These are phyloP conservation scores for Bipolaris gigantea DNA, from an alignment of 2,329 filamentous ascomycete genomes.

Conservation along the genomic window DNA sequence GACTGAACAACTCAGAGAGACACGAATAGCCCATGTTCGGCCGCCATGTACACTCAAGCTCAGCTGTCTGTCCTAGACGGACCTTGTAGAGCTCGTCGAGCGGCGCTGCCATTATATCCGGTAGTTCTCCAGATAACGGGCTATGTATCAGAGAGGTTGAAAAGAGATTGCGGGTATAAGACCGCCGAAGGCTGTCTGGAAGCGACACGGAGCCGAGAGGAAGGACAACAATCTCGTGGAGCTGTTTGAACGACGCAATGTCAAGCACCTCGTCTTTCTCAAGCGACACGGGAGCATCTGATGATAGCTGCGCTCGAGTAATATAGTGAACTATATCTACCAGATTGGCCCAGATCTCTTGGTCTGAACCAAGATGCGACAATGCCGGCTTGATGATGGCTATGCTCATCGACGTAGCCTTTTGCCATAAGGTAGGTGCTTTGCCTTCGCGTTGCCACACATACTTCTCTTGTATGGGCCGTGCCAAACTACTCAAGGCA, in stretches of 20 bases:
- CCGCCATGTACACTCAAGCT: conserved; percentile 65
- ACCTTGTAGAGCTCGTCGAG: conserved; percentile 65
- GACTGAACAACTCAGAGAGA: conserved; percentile 67
- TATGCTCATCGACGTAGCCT: conserved; percentile 72
- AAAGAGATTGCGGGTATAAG: conserved; percentile 78
- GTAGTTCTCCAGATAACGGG: conserved; percentile 64
- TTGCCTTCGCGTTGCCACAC: conserved; percentile 72
- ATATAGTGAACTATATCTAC: conserved; percentile 44
- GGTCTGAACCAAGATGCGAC: conserved; percentile 44
- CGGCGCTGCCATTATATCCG: conserved; percentile 53
- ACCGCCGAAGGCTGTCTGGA: conserved; percentile 65
- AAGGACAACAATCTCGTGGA: conserved; percentile 74
- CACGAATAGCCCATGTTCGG: conserved; percentile 77
- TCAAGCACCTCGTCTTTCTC: conserved; percentile 78
- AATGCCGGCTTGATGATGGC: conserved; percentile 69
- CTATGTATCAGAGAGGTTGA: conserved; percentile 78
- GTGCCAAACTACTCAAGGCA: conserved; percentile 67
- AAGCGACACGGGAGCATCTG: conserved; percentile 35
- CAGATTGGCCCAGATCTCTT: conserved; percentile 65
- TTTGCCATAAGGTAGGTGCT: conserved; percentile 73
- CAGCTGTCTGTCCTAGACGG: conserved; percentile 72
- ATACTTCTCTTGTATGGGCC: conserved; percentile 79
- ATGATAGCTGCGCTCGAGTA: conserved; percentile 45
- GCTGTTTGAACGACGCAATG: conserved; percentile 68
- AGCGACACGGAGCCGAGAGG: conserved; percentile 68